Percentiles rank a stretch among this genome's conserved stretches.
phyloP scores from a whole-genome alignment of 208 protist genomes.

The Crithidia expoeki region DNA sequence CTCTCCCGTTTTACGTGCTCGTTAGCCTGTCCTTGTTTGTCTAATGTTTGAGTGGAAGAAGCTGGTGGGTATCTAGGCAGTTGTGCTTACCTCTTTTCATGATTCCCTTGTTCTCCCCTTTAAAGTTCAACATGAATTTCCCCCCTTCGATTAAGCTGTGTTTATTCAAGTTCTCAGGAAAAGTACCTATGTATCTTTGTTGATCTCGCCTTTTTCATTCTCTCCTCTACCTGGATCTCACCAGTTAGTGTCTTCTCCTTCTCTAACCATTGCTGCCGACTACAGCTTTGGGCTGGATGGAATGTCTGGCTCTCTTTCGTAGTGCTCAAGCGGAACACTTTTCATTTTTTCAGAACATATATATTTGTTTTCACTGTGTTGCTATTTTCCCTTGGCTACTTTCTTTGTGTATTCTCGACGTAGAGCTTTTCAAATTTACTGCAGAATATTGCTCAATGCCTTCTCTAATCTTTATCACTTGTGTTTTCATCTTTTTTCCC shows the following conservation, averaged over 20 bases:
- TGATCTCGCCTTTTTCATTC: too few species aligned
- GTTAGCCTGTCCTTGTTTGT: too few species aligned
- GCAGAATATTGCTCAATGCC: slow-evolving; percentile 1
- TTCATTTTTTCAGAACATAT: background rate
- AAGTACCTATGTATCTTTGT: too few species aligned
- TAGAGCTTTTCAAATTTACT: background rate
- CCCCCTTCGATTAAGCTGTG: background rate
- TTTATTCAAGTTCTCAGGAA: slow-evolving; percentile 1
- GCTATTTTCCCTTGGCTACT: slow-evolving; percentile 19
- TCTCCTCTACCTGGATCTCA: too few species aligned
- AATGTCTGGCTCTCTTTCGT: too few species aligned
- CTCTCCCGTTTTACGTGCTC: background rate
- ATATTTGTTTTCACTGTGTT: background rate
- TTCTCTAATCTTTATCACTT: slow-evolving; percentile 3
- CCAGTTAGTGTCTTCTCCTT: too few species aligned
- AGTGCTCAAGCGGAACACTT: too few species aligned
- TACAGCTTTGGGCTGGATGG: too few species aligned
- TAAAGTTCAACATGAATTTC: too few species aligned
- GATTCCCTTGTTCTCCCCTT: slow-evolving; percentile 8
- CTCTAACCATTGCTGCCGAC: too few species aligned
- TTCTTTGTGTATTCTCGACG: slow-evolving; percentile 6
- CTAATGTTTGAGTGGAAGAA: too few species aligned
- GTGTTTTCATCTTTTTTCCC: background rate
- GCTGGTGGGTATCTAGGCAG: background rate
- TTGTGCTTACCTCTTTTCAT: slow-evolving; percentile 16